Evolutionary conservation across 192 early-diverging fungal species (phyloP).

Genomic region (Backusella tuberculispora): DNA sequence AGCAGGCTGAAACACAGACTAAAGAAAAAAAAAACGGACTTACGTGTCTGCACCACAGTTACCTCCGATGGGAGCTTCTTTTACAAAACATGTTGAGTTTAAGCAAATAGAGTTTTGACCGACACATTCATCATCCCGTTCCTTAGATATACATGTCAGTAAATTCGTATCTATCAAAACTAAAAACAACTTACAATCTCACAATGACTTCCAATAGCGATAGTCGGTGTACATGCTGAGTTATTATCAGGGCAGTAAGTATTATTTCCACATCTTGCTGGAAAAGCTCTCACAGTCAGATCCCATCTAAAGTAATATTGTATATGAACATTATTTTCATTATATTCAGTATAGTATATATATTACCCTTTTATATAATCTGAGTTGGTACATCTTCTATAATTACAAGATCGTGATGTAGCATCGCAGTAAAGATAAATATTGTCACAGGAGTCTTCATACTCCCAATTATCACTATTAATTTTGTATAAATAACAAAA

Average conservation of each 20-base stretch:
- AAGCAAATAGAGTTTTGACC: constrained; percentile 40
- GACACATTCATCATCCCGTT: constrained; percentile 44
- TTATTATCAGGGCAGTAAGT: constrained; percentile 44
- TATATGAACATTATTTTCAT: background rate
- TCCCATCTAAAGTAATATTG: constrained; percentile 28
- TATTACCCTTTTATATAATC: constrained; percentile 44
- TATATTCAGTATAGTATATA: background rate
- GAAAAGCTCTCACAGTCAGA: constrained; percentile 17
- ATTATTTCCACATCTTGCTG: constrained; percentile 29
- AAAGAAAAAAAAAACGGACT: background rate
- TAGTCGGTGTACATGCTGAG: constrained; percentile 32
- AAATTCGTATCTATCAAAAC: background rate
- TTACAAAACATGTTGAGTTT: constrained; percentile 36
- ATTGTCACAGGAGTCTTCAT: constrained; percentile 37
- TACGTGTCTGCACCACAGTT: constrained; percentile 41
- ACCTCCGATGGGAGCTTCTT: constrained; percentile 37
- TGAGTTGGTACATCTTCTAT: constrained; percentile 39
- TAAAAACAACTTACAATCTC: constrained; percentile 32
- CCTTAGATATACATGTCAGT: constrained; percentile 7
- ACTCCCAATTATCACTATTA: constrained; percentile 31
- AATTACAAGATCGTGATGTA: constrained; percentile 25
- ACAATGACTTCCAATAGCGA: constrained; percentile 28
- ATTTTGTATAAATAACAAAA: background rate
- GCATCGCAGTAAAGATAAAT: constrained; percentile 38
- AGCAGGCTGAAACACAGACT: background rate